Percentiles rank a stretch among this genome's conserved stretches.
These are phyloP conservation scores for Teratosphaeria pseudoeucalypti DNA, from an alignment of 2,329 filamentous ascomycete species.

Conservation along the genomic window DNA sequence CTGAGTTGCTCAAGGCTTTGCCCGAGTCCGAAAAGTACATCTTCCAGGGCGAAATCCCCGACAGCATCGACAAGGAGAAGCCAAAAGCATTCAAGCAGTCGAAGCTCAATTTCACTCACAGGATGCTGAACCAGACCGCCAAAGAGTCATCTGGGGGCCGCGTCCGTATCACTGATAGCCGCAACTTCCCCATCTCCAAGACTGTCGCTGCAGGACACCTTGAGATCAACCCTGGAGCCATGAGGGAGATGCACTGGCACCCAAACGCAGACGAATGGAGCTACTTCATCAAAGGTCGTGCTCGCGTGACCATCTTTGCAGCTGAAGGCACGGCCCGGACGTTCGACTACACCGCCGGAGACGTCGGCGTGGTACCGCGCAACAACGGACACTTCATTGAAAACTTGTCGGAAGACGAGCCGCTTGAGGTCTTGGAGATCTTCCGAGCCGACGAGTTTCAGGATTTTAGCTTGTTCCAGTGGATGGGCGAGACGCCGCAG, in stretches of 20 bases:
- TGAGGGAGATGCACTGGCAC: constrained; percentile 78
- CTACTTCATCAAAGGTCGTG: constrained; percentile 64
- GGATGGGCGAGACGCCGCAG: constrained; percentile 62
- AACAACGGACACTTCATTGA: constrained; percentile 77
- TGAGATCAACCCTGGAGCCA: constrained; percentile 58
- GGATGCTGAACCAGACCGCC: constrained; percentile 60
- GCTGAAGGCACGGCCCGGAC: constrained; percentile 59
- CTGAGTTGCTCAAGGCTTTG: constrained; percentile 59
- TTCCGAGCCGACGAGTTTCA: constrained; percentile 55
- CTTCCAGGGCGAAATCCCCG: constrained; percentile 56
- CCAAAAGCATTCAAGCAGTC: constrained; percentile 57
- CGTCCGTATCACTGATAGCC: constrained; percentile 66
- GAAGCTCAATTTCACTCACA: constrained; percentile 58
- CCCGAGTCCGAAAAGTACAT: constrained; percentile 63
- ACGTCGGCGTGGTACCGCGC: constrained; percentile 64
- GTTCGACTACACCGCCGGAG: constrained; percentile 65
- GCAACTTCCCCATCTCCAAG: constrained; percentile 63
- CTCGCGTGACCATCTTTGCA: constrained; percentile 64
- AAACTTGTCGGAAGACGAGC: constrained; percentile 63
- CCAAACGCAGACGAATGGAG: constrained; percentile 48
- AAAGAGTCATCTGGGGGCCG: constrained; percentile 56
- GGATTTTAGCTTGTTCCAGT: constrained; percentile 65
- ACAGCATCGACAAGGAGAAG: constrained; percentile 54
- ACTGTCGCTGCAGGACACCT: constrained; percentile 64
- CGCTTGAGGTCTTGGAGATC: constrained; percentile 65